Conservation (phyloP, 345 rosid species). For the Populus alba region DNA sequence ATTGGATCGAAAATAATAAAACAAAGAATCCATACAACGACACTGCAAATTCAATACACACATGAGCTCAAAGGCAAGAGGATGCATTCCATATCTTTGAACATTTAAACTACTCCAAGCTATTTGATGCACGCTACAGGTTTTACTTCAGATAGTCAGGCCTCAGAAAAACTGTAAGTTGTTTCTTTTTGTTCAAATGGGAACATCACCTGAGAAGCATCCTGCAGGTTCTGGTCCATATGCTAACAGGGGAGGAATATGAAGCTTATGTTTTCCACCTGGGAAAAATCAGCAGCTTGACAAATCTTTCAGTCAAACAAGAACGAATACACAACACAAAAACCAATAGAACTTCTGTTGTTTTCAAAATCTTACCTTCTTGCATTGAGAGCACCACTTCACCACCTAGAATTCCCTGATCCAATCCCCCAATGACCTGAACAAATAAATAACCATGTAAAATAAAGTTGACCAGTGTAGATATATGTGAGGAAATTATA, state of each 20-base stretch:
- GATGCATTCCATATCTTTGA: background rate
- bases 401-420: conserved; percentile 89
- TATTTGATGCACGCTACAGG: background rate
- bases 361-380: conserved; percentile 49
- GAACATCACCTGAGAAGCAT: conserved; percentile 71
- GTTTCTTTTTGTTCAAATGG: background rate
- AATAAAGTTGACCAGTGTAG: background rate
- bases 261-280: conserved; percentile 89
- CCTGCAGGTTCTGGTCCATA: conserved; percentile 99
- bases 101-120: background rate
- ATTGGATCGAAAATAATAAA: no score
- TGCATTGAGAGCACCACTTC: conserved; percentile 93
- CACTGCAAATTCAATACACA: background rate
- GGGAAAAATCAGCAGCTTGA: conserved; percentile 1
- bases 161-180: background rate
- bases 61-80: background rate
- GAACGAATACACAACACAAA: background rate
- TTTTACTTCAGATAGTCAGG: background rate
- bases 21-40: background rate
- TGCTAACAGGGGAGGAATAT: conserved; percentile 82
- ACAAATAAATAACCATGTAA: background rate
- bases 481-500: background rate
- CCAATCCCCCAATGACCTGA: conserved; percentile 84
- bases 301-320: background rate
- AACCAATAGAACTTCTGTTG: background rate